Base-by-base conservation (phyloP, 2,329 filamentous ascomycete species). In the Talaromyces islandicus region DNA sequence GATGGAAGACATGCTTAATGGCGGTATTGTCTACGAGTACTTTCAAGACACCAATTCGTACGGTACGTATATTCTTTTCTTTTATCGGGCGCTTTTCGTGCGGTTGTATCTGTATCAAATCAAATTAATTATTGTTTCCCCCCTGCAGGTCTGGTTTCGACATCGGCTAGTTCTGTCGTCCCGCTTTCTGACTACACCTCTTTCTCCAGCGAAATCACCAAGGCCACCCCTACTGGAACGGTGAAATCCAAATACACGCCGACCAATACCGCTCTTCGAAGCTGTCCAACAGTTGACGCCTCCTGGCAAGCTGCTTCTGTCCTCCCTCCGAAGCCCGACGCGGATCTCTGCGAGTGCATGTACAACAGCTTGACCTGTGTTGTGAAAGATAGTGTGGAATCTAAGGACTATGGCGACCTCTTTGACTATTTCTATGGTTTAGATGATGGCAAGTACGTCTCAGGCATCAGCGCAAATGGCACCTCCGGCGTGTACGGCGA, bases 21-120 rank as follows among this genome's bases (percentile, higher is more conserved):
- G 94, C 68, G 94, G 93, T 78, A 96, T 99, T 66, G 92, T 97
- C 74, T 99, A 97, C 85, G 96, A 96, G 91, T 99, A 94, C 82
- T 93, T 92, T 80, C 84, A 96, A 80, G 92, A 96, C 76, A 80
- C 74, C 62, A 97, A 97, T 80, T 81, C 97, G 74, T 99, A 91
- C 71, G 94, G 89, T 83, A 77, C 67, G 80, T 69, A 35, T 54
- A 38, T 35, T 35, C 35, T 48, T 41, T 32, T 11, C 50, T 9
- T 9, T 41, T 12, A n/a, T 38, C 10, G 19, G 25, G 14, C 21
- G 35, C 5, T 30, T 19, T 4, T 12, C n/a, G 7, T 2, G 12
- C 12, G 4, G 4, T 21, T 38, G 53, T 64, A 62, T 61, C 66
- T 56, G 64, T 50, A 61, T 60, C 30, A 53, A 52, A 61, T 60